Evolutionary conservation across 768 basidiomycete genomes (phyloP).

Genomic region (Dioszegia aurantiaca): DNA sequence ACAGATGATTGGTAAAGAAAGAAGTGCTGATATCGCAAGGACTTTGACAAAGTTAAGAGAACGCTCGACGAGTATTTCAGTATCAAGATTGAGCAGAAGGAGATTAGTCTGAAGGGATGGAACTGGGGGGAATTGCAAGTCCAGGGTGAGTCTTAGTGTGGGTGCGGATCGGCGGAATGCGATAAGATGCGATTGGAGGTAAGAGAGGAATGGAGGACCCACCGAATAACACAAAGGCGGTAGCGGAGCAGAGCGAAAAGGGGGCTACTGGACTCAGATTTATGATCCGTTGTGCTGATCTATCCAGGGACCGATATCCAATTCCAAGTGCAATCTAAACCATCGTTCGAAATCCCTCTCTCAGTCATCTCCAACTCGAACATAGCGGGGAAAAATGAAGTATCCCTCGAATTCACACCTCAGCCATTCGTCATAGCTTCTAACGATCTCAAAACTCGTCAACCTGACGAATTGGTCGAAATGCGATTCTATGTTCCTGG

Average conservation of each 20-base stretch:
- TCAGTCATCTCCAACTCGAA: conserved; percentile 89
- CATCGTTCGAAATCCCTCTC: conserved; percentile 85
- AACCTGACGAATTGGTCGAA: conserved; percentile 84
- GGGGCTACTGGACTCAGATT: no score
- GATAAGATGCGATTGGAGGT: no score
- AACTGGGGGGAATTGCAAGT: conserved; percentile 97
- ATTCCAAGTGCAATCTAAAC: conserved; percentile 82
- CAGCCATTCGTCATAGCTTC: conserved; percentile 18
- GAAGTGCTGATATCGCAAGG: conserved; percentile 56
- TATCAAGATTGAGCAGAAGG: conserved; percentile 77
- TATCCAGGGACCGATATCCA: conserved; percentile 80
- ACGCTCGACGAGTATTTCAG: conserved; percentile 84
- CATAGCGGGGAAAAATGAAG: conserved; percentile 93
- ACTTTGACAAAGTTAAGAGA: conserved; percentile 78
- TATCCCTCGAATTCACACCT: conserved; percentile 84
- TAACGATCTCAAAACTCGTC: conserved; percentile 51
- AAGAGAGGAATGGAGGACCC: no score
- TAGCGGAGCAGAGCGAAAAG: no score
- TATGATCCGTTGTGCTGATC: no score
- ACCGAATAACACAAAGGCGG: no score
- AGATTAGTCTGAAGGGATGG: conserved; percentile 89
- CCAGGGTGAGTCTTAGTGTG: conserved; percentile 62
- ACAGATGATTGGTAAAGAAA: background rate
- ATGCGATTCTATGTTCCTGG: conserved; percentile 90
- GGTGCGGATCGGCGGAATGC: no score